These are phyloP conservation scores for Crithidia thermophila DNA, from an alignment of 208 protist species.

Conservation along the genomic window DNA sequence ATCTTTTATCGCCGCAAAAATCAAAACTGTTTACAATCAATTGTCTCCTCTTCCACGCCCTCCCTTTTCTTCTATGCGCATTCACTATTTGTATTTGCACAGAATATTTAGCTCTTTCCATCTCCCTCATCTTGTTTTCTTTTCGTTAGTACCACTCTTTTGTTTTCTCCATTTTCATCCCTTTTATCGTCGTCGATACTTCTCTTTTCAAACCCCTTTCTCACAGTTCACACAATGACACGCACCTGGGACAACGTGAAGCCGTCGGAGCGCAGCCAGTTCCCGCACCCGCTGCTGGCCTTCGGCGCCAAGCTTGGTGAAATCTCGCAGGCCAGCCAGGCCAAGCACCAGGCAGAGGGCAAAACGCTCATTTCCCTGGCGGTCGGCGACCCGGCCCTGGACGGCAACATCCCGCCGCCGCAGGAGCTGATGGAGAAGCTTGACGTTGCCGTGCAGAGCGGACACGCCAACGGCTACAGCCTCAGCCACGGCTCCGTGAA, in stretches of 20 bases:
- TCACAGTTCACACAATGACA: slow-evolving; percentile 1
- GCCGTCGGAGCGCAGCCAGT: slow-evolving; percentile 38
- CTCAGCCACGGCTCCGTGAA: slow-evolving; percentile 51
- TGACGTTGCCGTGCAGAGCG: slow-evolving; percentile 37
- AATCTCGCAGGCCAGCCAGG: slow-evolving; percentile 21
- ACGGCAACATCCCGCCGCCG: slow-evolving; percentile 74
- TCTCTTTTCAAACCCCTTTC: slow-evolving; percentile 1
- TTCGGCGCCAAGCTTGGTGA: slow-evolving; percentile 29
- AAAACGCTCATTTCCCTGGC: slow-evolving; percentile 43
- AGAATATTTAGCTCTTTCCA: neutral
- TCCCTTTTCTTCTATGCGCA: neutral
- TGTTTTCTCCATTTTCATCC: neutral
- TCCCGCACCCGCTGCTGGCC: slow-evolving; percentile 31
- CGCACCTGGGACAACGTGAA: slow-evolving; percentile 83
- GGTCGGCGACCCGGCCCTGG: slow-evolving; percentile 75
- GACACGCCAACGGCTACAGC: slow-evolving; percentile 74
- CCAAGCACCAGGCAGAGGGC: slow-evolving; percentile 22
- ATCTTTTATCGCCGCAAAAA: no score
- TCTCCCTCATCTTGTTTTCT: neutral
- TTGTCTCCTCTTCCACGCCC: no score
- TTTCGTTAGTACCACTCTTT: neutral
- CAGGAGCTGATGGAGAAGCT: slow-evolving; percentile 47
- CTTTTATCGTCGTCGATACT: neutral
- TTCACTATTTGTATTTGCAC: neutral
- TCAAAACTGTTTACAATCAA: no score